Evolutionary conservation across 192 early-diverging fungal species (phyloP), one percentile per base, ranked within the genome.

Genomic region (Backusella morwellensis): DNA sequence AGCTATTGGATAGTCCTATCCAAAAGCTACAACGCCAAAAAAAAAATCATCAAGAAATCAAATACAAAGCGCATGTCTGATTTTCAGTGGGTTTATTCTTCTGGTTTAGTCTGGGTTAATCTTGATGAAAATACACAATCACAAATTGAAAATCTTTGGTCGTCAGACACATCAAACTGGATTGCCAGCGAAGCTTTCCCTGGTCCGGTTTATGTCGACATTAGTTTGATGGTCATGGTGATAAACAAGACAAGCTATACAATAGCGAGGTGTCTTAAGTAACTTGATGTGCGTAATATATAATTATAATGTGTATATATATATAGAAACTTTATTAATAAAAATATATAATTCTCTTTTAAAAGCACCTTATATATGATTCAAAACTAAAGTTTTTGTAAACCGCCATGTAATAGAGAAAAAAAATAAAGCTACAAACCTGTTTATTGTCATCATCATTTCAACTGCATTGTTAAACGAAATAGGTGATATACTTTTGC

Each of bases 121-220:
- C 56, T 63, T 63, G 56, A 63, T 29, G 23, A 63, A 29, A 63
- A 63, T 29, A 63, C 56, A 29, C 56, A 63, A 63, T 63, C 26
- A 26, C 56, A 63, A 29, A 63, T 63, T 26, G 56, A 63, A 63
- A 63, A 63, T 29, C 26, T 63, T 29, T 63, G 56, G 56, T 23
- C 56, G 23, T 63, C 56, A 14, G 56, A 63, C 26, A 63, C 56
- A 63, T 63, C 56, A 63, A 63, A 63, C 26, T 63, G 56, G 56
- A 63, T 63, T 63, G 21, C 56, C 56, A 63, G 56, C 2, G 56
- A 63, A 63, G 56, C 56, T 63, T 63, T 63, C 56, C 56, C 56
- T 63, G 56, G 56, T 63, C 56, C 56, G 26, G 56, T 63, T 63
- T 63, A 63, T 63, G 56, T 63, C 26, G 56, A 63, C 56, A 63